A percentile compares a stretch with the other conserved stretches of the same genome.
phyloP scores from a whole-genome alignment of 441 rosid species.

The Lepidium campestre region DNA sequence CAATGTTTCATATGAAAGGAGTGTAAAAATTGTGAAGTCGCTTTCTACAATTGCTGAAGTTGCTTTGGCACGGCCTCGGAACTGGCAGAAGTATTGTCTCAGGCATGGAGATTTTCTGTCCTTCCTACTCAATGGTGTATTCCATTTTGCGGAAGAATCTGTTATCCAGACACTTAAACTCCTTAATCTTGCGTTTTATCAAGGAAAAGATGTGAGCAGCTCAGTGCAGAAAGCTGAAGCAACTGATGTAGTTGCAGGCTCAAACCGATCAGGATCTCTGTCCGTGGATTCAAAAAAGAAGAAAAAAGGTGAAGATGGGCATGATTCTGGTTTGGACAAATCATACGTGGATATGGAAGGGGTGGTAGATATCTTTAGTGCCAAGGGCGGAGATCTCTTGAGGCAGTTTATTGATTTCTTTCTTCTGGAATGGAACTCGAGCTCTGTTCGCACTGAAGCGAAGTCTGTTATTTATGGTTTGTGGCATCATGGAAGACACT shows the following conservation, averaged over 20 bases:
- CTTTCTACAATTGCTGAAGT: slow-evolving; percentile 96
- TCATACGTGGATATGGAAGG: slow-evolving; percentile 96
- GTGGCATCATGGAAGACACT: slow-evolving; percentile 96
- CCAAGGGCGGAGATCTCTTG: slow-evolving; percentile 74
- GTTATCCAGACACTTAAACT: slow-evolving; percentile 94
- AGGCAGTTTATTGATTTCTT: slow-evolving; percentile 93
- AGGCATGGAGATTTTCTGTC: slow-evolving; percentile 88
- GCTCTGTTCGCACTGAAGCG: slow-evolving; percentile 93
- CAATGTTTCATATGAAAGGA: slow-evolving; percentile 84
- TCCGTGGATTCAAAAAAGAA: slow-evolving; percentile 86
- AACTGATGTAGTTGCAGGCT: slow-evolving; percentile 58
- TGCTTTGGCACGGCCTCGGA: slow-evolving; percentile 93
- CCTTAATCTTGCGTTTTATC: slow-evolving; percentile 85
- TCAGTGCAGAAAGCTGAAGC: slow-evolving; percentile 67
- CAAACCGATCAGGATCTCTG: slow-evolving; percentile 70
- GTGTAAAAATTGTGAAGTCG: slow-evolving; percentile 96
- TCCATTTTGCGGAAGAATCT: slow-evolving; percentile 94
- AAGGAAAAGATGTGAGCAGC: slow-evolving; percentile 81
- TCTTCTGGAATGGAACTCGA: slow-evolving; percentile 97
- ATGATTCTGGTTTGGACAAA: slow-evolving; percentile 80
- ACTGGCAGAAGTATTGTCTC: slow-evolving; percentile 99
- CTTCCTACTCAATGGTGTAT: slow-evolving; percentile 73
- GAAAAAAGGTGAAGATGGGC: slow-evolving; percentile 95
- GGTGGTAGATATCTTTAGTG: slow-evolving; percentile 72
- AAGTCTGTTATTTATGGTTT: slow-evolving; percentile 89